Base-by-base conservation (phyloP, 2,329 filamentous ascomycete species). In the Coniella vitis region DNA sequence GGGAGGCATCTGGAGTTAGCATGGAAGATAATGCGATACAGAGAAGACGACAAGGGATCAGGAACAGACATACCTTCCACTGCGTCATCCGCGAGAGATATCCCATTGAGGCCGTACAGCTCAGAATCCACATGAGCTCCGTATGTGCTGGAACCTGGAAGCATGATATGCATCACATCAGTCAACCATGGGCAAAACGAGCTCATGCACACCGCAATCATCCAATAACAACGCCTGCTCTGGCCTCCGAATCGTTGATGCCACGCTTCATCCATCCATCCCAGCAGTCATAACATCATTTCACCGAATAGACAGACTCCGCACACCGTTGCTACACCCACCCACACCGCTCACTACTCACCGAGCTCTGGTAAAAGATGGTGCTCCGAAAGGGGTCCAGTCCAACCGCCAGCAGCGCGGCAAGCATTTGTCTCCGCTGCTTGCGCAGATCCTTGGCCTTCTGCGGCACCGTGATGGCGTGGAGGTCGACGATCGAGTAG, bases 21-120 rank as follows among this genome's bases (percentile, higher is more conserved):
- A 12, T 34, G n/a, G n/a, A n/a, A n/a, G n/a, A n/a, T n/a, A n/a
- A n/a, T n/a, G n/a, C n/a, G n/a, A n/a, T n/a, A n/a, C n/a, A n/a
- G n/a, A n/a, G n/a, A n/a, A n/a, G n/a, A n/a, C n/a, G n/a, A n/a
- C n/a, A n/a, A n/a, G n/a, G n/a, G n/a, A n/a, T n/a, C n/a, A 21
- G 4, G 20, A 19, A 13, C 16, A 16, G 35, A 13, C 38, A 17
- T 36, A 88, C 89, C 82, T 98, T 98, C 90, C 93, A 98, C 67
- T 97, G 93, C 22, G 93, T 97, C 93, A 98, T 98, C n/a, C 93
- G 78, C 9, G 86, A 86, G n/a, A 98, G 72, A 67, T 95, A 95
- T 35, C 93, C 93, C 66, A 93, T 90, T 4, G 87, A 91, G 20
- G 93, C 87, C 45, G 87, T 86, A 57, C 90, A 96, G 62, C 88